These are phyloP conservation scores for Melanopsichium pennsylvanicum DNA, from an alignment of 1,284 basidiomycete genomes.

Conservation along the genomic window DNA sequence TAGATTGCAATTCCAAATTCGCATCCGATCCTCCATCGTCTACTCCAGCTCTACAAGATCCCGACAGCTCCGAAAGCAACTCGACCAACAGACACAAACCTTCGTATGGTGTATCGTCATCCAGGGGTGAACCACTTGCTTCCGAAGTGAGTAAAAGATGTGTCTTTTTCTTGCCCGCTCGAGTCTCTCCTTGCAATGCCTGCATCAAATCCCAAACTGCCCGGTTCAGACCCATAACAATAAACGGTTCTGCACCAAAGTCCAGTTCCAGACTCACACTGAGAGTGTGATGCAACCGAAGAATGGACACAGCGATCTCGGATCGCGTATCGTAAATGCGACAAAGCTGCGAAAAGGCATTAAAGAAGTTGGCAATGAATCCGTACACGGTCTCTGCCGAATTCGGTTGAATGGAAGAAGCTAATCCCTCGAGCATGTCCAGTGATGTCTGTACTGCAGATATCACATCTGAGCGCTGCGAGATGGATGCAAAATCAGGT, in stretches of 20 bases:
- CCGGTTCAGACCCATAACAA: constrained; percentile 34
- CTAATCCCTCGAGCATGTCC: constrained; percentile 56
- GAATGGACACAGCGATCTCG: constrained; percentile 35
- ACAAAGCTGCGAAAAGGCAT: constrained; percentile 38
- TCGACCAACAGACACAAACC: constrained; percentile 45
- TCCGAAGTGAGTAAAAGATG: constrained; percentile 22
- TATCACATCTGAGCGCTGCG: constrained; percentile 48
- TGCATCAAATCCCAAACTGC: constrained; percentile 34
- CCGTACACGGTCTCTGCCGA: constrained; percentile 47
- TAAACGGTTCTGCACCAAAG: constrained; percentile 36
- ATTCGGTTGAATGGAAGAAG: constrained; percentile 42
- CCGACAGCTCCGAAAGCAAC: constrained; percentile 35
- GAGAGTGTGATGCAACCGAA: constrained; percentile 41
- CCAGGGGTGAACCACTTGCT: constrained; percentile 33
- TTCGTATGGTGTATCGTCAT: constrained; percentile 54
- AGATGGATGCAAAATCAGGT: constrained; percentile 33
- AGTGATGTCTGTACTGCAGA: constrained; percentile 45
- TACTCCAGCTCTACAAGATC: constrained; percentile 25
- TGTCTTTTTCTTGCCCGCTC: constrained; percentile 29
- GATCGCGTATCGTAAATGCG: constrained; percentile 39
- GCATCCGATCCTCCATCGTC: constrained; percentile 32
- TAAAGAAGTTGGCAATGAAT: constrained; percentile 49
- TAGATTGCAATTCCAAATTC: constrained; percentile 10
- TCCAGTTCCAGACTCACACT: constrained; percentile 34
- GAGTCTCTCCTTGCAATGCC: constrained; percentile 23